Percentiles rank a stretch among this genome's conserved stretches.
Evolutionary conservation across 805 yeast genomes (phyloP).

Genomic region (Debaryomyces maramus): DNA sequence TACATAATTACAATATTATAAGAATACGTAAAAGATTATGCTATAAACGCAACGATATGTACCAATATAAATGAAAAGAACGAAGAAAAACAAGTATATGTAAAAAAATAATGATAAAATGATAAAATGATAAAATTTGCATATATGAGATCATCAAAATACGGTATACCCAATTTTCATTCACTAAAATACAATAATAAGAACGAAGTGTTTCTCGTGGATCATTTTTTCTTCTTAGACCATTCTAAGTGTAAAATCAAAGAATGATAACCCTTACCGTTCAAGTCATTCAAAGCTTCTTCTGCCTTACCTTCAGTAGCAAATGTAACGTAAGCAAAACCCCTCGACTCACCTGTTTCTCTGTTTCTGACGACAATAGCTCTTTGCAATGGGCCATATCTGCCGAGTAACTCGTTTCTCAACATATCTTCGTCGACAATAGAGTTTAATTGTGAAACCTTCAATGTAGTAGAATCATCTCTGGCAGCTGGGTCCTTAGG

Average conservation of each 20-base stretch:
- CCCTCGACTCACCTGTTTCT: constrained; percentile 92
- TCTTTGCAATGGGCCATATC: constrained; percentile 68
- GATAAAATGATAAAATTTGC: too few species aligned
- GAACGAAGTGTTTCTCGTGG: constrained; percentile 1
- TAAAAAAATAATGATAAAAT: background rate
- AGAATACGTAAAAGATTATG: background rate
- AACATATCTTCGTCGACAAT: constrained; percentile 80
- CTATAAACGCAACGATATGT: background rate
- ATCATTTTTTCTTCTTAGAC: constrained; percentile 44
- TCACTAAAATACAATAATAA: constrained; percentile 10
- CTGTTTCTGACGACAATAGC: constrained; percentile 84
- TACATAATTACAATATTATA: background rate
- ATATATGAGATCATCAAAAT: background rate
- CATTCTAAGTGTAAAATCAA: constrained; percentile 62
- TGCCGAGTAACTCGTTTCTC: constrained; percentile 66
- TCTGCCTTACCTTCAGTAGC: constrained; percentile 68
- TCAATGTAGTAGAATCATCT: constrained; percentile 85
- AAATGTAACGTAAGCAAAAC: constrained; percentile 91
- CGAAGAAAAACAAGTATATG: constrained; percentile 1
- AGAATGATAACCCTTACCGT: constrained; percentile 92
- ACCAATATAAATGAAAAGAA: constrained; percentile 1
- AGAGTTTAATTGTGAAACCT: constrained; percentile 87
- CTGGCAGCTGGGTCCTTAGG: constrained; percentile 47
- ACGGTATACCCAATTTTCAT: constrained; percentile 1
- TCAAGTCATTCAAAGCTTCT: constrained; percentile 68